phyloP scores from a whole-genome alignment of 1,284 basidiomycete genomes.

The Rhodotorula sp. region DNA sequence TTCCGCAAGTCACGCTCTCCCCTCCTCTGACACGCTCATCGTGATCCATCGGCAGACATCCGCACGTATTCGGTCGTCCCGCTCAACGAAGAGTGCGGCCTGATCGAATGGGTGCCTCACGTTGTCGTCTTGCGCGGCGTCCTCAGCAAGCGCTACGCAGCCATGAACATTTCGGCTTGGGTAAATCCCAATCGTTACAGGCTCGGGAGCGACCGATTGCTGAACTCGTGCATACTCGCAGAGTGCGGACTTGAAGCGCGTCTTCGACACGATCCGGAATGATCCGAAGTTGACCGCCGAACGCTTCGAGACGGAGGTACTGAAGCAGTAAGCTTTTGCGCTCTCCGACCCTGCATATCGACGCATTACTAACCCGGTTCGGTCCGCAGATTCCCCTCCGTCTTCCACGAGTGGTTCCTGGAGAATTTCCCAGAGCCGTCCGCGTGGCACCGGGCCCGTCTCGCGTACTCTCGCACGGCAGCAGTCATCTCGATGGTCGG shows the following conservation, averaged over 20 bases:
- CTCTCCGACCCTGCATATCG: neutral
- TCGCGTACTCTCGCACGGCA: conserved; percentile 82
- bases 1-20: too few relatives aligned
- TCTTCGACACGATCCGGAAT: conserved; percentile 62
- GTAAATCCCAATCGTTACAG: conserved; percentile 19
- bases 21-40: neutral
- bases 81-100: conserved; percentile 93
- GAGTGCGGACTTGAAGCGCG: conserved; percentile 58
- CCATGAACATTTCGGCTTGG: conserved; percentile 57
- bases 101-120: conserved; percentile 98
- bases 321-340: conserved; percentile 58
- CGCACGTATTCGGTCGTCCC: conserved; percentile 96
- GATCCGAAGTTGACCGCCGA: conserved; percentile 57
- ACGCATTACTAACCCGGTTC: neutral
- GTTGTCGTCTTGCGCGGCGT: conserved; percentile 83
- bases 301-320: conserved; percentile 63
- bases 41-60: conserved; percentile 62
- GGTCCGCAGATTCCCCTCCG: conserved; percentile 64
- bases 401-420: conserved; percentile 98
- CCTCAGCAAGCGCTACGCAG: conserved; percentile 70
- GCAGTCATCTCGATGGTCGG: conserved; percentile 99
- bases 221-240: conserved; percentile 40
- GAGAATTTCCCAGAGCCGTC: conserved; percentile 95
- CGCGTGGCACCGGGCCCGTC: conserved; percentile 85
- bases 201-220: neutral